Evolutionary conservation across 1,284 basidiomycete genomes (phyloP), one percentile per base, ranked within the genome.

Genomic region (Calocybe gambosa): DNA sequence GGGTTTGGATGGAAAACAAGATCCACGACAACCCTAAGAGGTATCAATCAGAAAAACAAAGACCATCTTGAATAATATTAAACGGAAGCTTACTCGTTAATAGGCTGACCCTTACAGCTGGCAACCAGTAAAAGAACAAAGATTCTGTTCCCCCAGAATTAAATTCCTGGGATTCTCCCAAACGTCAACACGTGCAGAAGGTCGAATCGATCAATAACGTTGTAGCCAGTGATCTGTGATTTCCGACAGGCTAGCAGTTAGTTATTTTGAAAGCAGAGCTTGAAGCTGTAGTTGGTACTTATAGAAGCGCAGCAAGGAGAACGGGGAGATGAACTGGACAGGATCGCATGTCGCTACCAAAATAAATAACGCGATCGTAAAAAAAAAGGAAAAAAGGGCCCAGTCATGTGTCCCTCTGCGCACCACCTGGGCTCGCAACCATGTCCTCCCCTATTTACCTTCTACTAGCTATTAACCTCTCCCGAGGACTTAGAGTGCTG

Each of bases 11-110:
- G 31, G 4, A 34, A 34, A 18, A 18, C 25, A 35, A 34, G 33
- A 21, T 25, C 25, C 23, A 29, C 28, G 31, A 4, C 15, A 28
- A 45, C 31, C 46, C 45, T 43, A 43, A 40, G 18, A 29, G 39
- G 49, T 35, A 28, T 43, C 23, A 20, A 21, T n/a, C 16, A 34
- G 35, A 21, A 28, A n/a, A 21, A 26, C 39, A 37, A 42, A 13
- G 28, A 20, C 10, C 20, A 39, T 39, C 29, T 23, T 35, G n/a
- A 43, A 16, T 15, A 16, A 16, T 8, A 31, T 34, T 34, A 34
- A 34, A 34, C 28, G 31, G 9, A n/a, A 34, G 6, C 31, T 34
- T 7, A n/a, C 31, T 7, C n/a, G 28, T 29, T 29, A 12, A 5
- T 29, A 29, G 28, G 13, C 21, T 7, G n/a, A 4, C 15, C 8